These are phyloP conservation scores for Thermothielavioides terrestris DNA, from an alignment of 495 filamentous ascomycete species.

Conservation along the genomic window DNA sequence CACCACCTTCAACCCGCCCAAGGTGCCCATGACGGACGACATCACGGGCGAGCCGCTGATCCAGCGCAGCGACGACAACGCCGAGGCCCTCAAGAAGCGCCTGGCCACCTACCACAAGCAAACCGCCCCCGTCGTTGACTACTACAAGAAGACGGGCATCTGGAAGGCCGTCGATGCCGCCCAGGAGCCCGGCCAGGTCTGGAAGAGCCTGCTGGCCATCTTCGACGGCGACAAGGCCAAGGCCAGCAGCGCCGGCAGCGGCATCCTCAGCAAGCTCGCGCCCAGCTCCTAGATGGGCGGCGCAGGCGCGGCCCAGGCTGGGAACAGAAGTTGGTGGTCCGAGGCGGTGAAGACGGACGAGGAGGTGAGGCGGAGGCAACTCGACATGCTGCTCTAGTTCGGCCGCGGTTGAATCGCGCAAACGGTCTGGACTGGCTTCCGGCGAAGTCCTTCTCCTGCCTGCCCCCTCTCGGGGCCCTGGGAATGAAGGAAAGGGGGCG, in stretches of 20 bases:
- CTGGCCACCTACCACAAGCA: conserved; percentile 89
- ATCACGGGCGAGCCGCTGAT: conserved; percentile 93
- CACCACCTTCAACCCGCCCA: conserved; percentile 97
- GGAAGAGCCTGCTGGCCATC: conserved; percentile 81
- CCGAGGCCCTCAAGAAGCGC: conserved; percentile 93
- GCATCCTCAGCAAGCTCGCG: conserved; percentile 41
- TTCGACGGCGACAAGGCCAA: conserved; percentile 56
- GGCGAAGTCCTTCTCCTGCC: too few relatives aligned
- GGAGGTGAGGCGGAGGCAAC: neutral
- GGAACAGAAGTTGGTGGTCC: neutral
- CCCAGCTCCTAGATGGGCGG: conserved; percentile 27
- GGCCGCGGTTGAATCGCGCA: conserved; percentile 6
- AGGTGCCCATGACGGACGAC: conserved; percentile 88
- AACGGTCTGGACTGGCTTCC: neutral
- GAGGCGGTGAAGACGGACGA: neutral
- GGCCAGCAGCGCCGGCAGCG: conserved; percentile 29
- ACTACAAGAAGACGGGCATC: conserved; percentile 95
- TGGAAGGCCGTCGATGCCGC: conserved; percentile 95
- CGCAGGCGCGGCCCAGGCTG: conserved; percentile 2
- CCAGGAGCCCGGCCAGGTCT: conserved; percentile 92
- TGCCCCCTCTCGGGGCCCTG: neutral
- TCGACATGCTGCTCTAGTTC: conserved; percentile 19
- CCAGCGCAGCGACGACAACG: conserved; percentile 95
- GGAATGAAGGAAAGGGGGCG: neutral
- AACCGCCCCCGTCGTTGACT: conserved; percentile 82